Evolutionary conservation across 768 basidiomycete genomes (phyloP).

Genomic region (Boletus pseudopeckii): DNA sequence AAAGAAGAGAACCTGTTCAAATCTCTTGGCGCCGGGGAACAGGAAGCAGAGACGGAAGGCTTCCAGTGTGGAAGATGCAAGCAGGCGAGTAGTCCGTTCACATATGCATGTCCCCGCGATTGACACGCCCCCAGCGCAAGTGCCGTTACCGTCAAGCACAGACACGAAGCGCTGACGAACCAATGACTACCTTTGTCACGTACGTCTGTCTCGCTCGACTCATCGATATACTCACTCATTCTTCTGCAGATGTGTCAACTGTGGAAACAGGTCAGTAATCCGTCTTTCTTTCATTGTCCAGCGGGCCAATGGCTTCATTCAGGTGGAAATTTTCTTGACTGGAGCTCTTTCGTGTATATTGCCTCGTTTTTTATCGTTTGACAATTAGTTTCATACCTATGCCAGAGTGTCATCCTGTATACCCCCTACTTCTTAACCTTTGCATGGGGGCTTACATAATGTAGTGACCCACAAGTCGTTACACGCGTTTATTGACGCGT

Average conservation of each 20-base stretch:
- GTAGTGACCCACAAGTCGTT: neutral
- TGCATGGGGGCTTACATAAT: slow-evolving; percentile 19
- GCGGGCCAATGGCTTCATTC: neutral
- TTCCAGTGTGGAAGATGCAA: slow-evolving; percentile 98
- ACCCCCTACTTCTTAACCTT: slow-evolving; percentile 7
- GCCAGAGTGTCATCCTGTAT: slow-evolving; percentile 18
- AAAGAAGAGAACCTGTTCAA: slow-evolving; percentile 86
- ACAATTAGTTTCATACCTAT: neutral
- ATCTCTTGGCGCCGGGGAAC: slow-evolving; percentile 83
- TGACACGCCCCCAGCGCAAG: slow-evolving; percentile 52
- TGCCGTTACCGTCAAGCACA: slow-evolving; percentile 95
- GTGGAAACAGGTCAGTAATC: slow-evolving; percentile 52
- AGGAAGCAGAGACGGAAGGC: slow-evolving; percentile 92
- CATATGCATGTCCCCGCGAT: neutral
- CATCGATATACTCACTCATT: neutral
- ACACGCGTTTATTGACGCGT: slow-evolving; percentile 19
- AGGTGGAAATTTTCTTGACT: slow-evolving; percentile 65
- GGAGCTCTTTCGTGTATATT: neutral
- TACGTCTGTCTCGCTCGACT: slow-evolving; percentile 34
- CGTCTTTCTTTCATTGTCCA: neutral
- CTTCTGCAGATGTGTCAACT: slow-evolving; percentile 55
- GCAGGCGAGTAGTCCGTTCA: slow-evolving; percentile 47
- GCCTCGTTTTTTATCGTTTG: slow-evolving; percentile 5
- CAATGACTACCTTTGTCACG: slow-evolving; percentile 98
- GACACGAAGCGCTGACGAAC: slow-evolving; percentile 96